Evolutionary conservation across 2,329 filamentous ascomycete species (phyloP).

Genomic region (Microdochium nivale): DNA sequence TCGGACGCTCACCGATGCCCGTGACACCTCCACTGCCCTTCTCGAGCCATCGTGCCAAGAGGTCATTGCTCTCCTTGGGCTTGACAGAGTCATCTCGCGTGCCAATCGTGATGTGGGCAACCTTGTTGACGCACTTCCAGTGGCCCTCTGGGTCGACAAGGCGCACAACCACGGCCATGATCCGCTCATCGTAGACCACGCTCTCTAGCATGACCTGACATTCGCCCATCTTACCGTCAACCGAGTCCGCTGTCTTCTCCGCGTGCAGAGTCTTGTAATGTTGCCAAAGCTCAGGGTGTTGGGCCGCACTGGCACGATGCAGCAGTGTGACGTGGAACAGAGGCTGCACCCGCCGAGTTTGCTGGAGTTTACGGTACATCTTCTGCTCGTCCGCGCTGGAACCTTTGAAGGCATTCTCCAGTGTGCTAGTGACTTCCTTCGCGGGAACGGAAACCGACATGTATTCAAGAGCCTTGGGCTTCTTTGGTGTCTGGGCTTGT

Average conservation of each 20-base stretch:
- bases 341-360: slow-evolving; percentile 67
- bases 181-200: slow-evolving; percentile 73
- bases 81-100: slow-evolving; percentile 69
- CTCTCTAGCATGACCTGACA: slow-evolving; percentile 57
- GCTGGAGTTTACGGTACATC: slow-evolving; percentile 70
- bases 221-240: slow-evolving; percentile 46
- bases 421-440: slow-evolving; percentile 37
- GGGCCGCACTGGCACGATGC: slow-evolving; percentile 58
- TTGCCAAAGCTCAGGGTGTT: slow-evolving; percentile 66
- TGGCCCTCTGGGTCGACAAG: slow-evolving; percentile 46
- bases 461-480: slow-evolving; percentile 46
- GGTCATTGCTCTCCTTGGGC: slow-evolving; percentile 86
- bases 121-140: slow-evolving; percentile 66
- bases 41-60: slow-evolving; percentile 69
- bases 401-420: slow-evolving; percentile 62
- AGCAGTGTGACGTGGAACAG: slow-evolving; percentile 92
- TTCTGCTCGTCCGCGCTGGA: slow-evolving; percentile 41
- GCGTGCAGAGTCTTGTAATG: slow-evolving; percentile 52
- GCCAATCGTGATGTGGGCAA: slow-evolving; percentile 85
- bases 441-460: slow-evolving; percentile 41
- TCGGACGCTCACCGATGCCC: slow-evolving; percentile 36
- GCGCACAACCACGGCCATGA: slow-evolving; percentile 88
- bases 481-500: slow-evolving; percentile 23
- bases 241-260: slow-evolving; percentile 17
- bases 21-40: slow-evolving; percentile 33